phyloP scores from a whole-genome alignment of 2,329 filamentous ascomycete species.

The Xylaria digitata region DNA sequence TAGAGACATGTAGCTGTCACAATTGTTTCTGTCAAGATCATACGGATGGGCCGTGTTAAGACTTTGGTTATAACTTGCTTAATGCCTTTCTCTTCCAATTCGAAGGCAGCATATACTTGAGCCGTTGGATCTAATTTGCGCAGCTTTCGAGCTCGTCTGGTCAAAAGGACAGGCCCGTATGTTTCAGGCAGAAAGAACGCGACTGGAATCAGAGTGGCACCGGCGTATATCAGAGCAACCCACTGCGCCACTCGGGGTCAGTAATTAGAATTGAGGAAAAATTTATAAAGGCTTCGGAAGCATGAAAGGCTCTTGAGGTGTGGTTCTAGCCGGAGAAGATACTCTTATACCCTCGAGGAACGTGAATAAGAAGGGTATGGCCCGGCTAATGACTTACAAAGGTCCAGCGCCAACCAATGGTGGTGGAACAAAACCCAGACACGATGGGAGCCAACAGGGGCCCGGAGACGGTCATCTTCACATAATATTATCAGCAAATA shows the following conservation, averaged over 20 bases:
- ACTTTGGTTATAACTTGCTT: conserved; percentile 74
- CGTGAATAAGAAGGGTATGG: not conserved
- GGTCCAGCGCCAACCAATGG: conserved; percentile 74
- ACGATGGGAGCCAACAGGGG: conserved; percentile 74
- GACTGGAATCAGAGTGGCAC: conserved; percentile 67
- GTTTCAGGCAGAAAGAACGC: conserved; percentile 72
- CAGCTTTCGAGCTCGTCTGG: conserved; percentile 65
- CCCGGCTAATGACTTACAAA: conserved; percentile 54
- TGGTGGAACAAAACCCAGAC: conserved; percentile 68
- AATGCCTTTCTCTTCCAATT: conserved; percentile 69
- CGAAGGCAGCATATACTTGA: conserved; percentile 68
- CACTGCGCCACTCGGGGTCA: conserved; percentile 53
- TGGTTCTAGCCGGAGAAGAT: not conserved
- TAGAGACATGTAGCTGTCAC: conserved; percentile 77
- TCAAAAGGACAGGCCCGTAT: conserved; percentile 68
- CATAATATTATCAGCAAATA: conserved; percentile 6
- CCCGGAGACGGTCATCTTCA: conserved; percentile 70
- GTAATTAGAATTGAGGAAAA: not conserved
- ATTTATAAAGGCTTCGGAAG: not conserved
- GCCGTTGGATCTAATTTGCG: conserved; percentile 65
- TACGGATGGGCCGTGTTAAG: conserved; percentile 76
- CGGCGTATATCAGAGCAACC: conserved; percentile 76
- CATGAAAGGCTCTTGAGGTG: not conserved
- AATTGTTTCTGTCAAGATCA: conserved; percentile 78
- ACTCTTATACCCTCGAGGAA: not conserved